These are phyloP conservation scores for Spathaspora boniae DNA, from an alignment of 805 yeast genomes.

Conservation along the genomic window DNA sequence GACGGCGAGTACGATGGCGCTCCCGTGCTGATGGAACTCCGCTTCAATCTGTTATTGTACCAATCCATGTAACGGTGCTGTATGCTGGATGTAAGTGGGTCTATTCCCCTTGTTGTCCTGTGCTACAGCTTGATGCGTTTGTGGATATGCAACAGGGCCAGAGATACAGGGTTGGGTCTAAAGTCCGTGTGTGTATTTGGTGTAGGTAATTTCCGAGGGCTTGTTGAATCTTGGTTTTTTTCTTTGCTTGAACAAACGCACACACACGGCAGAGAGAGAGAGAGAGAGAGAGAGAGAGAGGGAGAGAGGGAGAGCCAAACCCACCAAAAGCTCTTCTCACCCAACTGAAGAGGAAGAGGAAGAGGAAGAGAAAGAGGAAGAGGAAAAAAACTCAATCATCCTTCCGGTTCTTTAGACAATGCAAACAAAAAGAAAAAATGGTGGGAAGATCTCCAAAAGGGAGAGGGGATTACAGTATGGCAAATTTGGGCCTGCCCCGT, in stretches of 20 bases:
- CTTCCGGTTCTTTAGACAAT: not conserved
- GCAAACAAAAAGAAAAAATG: too few relatives aligned
- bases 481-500: too few relatives aligned
- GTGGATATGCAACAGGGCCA: too few relatives aligned
- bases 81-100: not conserved
- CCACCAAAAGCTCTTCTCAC: too few relatives aligned
- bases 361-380: not conserved
- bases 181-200: not conserved
- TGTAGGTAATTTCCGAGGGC: not conserved
- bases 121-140: not conserved
- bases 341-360: not conserved
- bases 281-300: not conserved
- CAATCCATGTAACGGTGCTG: conserved; percentile 9
- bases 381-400: not conserved
- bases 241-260: conserved; percentile 1
- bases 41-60: conserved; percentile 10
- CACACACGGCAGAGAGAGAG: not conserved
- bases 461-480: too few relatives aligned
- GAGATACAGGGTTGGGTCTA: not conserved
- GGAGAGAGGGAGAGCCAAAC: too few relatives aligned
- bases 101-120: not conserved
- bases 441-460: too few relatives aligned
- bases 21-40: conserved; percentile 9
- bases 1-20: conserved; percentile 8
- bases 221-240: conserved; percentile 2